Conservation (phyloP, 306 rosid genomes). For the Begonia peltatifolia region DNA sequence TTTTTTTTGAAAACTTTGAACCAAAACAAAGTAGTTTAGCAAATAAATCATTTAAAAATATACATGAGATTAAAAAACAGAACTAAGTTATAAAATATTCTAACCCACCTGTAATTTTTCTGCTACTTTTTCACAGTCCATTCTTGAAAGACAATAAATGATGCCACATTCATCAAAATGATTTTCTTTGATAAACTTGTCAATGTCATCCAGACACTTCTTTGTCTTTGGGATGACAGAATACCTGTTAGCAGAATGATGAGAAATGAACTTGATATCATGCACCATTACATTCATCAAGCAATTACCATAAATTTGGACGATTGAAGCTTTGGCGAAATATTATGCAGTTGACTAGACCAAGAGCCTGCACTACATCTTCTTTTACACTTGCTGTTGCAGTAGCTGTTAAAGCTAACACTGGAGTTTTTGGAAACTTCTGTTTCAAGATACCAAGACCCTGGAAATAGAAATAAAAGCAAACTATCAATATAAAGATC, state of each 20-base stretch:
- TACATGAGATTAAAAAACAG: constrained; percentile 7
- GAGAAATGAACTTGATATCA: background rate
- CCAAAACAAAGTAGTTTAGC: too few relatives aligned
- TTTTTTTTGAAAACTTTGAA: too few relatives aligned
- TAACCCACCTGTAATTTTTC: constrained; percentile 75
- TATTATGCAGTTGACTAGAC: constrained; percentile 79
- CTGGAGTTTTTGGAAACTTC: constrained; percentile 89
- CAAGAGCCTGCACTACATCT: constrained; percentile 98
- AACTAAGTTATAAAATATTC: constrained; percentile 3
- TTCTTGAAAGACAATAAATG: constrained; percentile 91
- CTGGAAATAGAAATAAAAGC: constrained; percentile 28
- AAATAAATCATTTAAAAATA: too few relatives aligned
- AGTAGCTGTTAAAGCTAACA: constrained; percentile 92
- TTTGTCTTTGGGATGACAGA: constrained; percentile 81
- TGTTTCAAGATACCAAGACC: constrained; percentile 95
- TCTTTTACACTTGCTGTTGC: constrained; percentile 99
- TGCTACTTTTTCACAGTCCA: constrained; percentile 97
- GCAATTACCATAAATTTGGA: constrained; percentile 65
- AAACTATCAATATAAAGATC: constrained; percentile 3
- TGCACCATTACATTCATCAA: constrained; percentile 8
- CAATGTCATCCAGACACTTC: constrained; percentile 85
- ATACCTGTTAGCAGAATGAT: constrained; percentile 35
- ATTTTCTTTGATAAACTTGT: constrained; percentile 70
- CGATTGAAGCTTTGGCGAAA: constrained; percentile 99
- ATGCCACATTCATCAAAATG: constrained; percentile 95